phyloP scores from a whole-genome alignment of 2,329 filamentous ascomycete genomes.

The Aspergillus pseudotamarii region DNA sequence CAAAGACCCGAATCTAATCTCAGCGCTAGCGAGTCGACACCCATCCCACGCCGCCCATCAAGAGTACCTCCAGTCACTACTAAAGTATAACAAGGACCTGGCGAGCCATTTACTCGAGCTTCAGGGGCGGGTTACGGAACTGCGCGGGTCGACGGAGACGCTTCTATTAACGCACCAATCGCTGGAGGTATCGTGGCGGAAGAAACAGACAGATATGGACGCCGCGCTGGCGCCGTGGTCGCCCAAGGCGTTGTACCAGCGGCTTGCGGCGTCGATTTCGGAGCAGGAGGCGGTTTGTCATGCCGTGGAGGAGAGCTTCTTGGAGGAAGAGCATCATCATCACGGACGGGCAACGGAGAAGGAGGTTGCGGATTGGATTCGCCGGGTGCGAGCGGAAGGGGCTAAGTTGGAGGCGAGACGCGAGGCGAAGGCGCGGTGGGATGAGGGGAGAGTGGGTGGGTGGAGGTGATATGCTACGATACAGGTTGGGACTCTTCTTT shows the following conservation, averaged over 20 bases:
- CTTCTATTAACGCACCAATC: constrained; percentile 81
- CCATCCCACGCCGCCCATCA: constrained; percentile 70
- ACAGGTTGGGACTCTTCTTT: background rate
- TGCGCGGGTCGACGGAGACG: constrained; percentile 72
- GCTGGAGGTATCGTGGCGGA: constrained; percentile 87
- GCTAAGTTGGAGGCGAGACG: constrained; percentile 76
- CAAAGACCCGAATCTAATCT: constrained; percentile 67
- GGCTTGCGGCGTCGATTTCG: constrained; percentile 71
- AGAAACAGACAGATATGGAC: constrained; percentile 89
- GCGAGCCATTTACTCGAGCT: constrained; percentile 52
- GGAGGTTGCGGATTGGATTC: constrained; percentile 83
- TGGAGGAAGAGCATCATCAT: constrained; percentile 63
- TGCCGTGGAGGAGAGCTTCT: constrained; percentile 89
- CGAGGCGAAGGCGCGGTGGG: constrained; percentile 91
- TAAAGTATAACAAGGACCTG: constrained; percentile 72
- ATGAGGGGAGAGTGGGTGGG: constrained; percentile 90
- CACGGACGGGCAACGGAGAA: constrained; percentile 68
- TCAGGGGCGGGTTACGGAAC: constrained; percentile 51
- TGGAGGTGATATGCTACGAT: constrained; percentile 68
- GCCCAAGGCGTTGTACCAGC: constrained; percentile 82
- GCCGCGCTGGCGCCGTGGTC: constrained; percentile 80
- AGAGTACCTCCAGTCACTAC: constrained; percentile 63
- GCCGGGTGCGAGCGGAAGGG: constrained; percentile 77
- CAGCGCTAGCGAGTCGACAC: constrained; percentile 76
- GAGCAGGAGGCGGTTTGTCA: constrained; percentile 82